phyloP scores from a whole-genome alignment of 2,329 filamentous ascomycete species.

The Elsinoe fawcettii region DNA sequence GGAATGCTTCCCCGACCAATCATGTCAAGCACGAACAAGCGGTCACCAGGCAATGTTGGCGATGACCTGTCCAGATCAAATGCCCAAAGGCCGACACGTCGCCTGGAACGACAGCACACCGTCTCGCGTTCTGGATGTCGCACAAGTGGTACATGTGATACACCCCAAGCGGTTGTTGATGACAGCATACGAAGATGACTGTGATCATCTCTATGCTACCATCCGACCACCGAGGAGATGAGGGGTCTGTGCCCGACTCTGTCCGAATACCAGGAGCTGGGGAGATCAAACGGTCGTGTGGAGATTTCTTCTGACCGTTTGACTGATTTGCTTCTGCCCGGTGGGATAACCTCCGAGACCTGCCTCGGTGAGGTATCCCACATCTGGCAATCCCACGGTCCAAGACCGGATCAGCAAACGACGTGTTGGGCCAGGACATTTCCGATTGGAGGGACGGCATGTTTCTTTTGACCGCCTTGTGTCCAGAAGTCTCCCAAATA shows the following conservation, averaged over 20 bases:
- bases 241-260: constrained; percentile 5
- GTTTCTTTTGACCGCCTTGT: neutral
- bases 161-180: neutral
- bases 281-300: neutral
- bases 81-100: neutral
- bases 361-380: neutral
- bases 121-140: neutral
- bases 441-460: constrained; percentile 6
- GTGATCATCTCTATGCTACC: neutral
- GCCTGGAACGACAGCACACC: neutral
- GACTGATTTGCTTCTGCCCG: constrained; percentile 2
- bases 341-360: constrained; percentile 3
- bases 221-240: constrained; percentile 2
- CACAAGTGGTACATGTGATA: neutral
- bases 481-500: constrained; percentile 7
- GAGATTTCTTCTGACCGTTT: constrained; percentile 12
- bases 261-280: neutral
- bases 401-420: constrained; percentile 11
- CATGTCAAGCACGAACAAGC: neutral
- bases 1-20: constrained; percentile 13
- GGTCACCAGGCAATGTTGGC: constrained; percentile 1
- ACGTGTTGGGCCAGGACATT: neutral
- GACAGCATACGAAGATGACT: neutral
- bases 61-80: constrained; percentile 2
- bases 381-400: neutral